Evolutionary conservation across 129 eudicot species (phyloP).

Genomic region (Lactuca sativa): DNA sequence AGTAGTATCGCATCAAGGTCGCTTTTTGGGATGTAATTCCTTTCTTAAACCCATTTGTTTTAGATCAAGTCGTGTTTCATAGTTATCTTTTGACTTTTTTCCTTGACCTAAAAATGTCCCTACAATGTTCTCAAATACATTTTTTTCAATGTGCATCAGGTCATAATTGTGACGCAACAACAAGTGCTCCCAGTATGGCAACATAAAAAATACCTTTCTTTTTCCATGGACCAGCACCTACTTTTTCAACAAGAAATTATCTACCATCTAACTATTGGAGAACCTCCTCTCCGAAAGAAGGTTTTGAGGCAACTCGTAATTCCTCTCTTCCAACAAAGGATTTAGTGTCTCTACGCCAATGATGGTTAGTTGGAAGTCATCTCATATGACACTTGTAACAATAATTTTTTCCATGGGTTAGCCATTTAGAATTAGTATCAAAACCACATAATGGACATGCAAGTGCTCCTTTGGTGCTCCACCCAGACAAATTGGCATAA

Average conservation of each 20-base stretch:
- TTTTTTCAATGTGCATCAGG: constrained; percentile 12
- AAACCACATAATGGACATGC: too few relatives aligned
- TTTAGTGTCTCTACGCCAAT: neutral
- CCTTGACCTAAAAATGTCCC: constrained; percentile 5
- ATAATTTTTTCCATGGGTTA: too few relatives aligned
- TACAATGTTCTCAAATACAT: constrained; percentile 3
- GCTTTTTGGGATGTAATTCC: neutral
- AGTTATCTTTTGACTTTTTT: constrained; percentile 2
- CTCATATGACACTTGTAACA: too few relatives aligned
- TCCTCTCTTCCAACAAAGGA: neutral
- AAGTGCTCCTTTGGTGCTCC: constrained; percentile 7
- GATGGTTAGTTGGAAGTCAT: too few relatives aligned
- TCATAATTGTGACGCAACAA: constrained; percentile 9
- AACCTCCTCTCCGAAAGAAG: neutral
- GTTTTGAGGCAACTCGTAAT: neutral
- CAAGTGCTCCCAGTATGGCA: constrained; percentile 12
- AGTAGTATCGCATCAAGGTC: neutral
- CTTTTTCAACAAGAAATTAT: neutral
- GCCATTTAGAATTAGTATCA: too few relatives aligned
- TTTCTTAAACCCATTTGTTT: neutral
- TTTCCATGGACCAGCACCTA: neutral
- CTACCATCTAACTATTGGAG: neutral
- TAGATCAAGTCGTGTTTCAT: neutral
- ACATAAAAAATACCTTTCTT: constrained; percentile 4
- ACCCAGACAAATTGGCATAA: neutral